A percentile compares a stretch with the other conserved stretches of the same genome.
Conservation (phyloP, 192 early-diverging fungal species). For the Backusella macrospora region DNA sequence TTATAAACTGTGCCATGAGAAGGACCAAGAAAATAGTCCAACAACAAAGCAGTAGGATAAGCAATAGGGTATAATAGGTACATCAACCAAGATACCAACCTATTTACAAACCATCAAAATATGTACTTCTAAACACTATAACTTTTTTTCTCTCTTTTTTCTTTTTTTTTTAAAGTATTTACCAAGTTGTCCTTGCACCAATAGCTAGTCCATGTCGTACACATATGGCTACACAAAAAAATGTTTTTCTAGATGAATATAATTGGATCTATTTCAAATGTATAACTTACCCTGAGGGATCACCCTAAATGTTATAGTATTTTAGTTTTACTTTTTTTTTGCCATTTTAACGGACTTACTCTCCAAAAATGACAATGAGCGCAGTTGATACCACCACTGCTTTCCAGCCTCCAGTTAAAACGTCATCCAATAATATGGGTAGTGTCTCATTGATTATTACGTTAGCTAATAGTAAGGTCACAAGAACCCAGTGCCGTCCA, state of each 20-base stretch:
- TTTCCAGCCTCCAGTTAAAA: slow-evolving; percentile 73
- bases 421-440: slow-evolving; percentile 80
- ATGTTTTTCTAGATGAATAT: not conserved
- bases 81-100: slow-evolving; percentile 65
- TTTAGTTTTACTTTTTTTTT: not conserved
- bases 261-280: not conserved
- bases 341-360: slow-evolving; percentile 50
- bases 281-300: slow-evolving; percentile 71
- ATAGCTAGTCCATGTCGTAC: slow-evolving; percentile 88
- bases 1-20: slow-evolving; percentile 87
- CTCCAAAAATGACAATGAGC: slow-evolving; percentile 93
- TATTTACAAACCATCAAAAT: slow-evolving; percentile 14
- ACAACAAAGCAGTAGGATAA: slow-evolving; percentile 83
- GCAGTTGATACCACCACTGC: slow-evolving; percentile 90
- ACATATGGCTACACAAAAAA: slow-evolving; percentile 66
- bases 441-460: slow-evolving; percentile 94
- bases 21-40: slow-evolving; percentile 86
- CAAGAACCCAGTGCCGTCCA: slow-evolving; percentile 89
- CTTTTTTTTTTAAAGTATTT: not conserved
- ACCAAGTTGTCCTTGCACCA: slow-evolving; percentile 83
- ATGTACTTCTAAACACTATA: not conserved
- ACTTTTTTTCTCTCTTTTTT: not conserved
- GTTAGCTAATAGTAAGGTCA: slow-evolving; percentile 91
- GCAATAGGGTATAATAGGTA: slow-evolving; percentile 69
- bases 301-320: slow-evolving; percentile 42